Evolutionary conservation across 78 protist species (phyloP).

Genomic region (Diacronema lutheri): DNA sequence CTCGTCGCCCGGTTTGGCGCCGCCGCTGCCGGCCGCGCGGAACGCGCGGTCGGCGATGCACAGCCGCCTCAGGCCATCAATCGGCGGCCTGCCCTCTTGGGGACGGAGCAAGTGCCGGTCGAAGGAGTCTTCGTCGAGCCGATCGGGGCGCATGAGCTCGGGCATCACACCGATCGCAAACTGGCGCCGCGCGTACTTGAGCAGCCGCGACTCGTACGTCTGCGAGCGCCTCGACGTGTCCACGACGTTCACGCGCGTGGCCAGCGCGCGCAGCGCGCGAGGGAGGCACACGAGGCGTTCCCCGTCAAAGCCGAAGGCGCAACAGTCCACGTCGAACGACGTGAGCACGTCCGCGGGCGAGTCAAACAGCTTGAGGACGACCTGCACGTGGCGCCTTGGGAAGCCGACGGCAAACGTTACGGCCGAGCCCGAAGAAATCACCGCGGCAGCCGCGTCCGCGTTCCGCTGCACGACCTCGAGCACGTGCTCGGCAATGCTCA

Average conservation of each 20-base stretch:
- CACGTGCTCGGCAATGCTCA: too few relatives aligned
- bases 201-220: not conserved
- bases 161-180: not conserved
- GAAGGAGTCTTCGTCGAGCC: too few relatives aligned
- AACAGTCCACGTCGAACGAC: conserved; percentile 47
- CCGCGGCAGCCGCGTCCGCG: too few relatives aligned
- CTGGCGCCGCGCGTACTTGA: not conserved
- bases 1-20: too few relatives aligned
- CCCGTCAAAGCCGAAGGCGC: conserved; percentile 35
- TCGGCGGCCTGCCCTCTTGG: too few relatives aligned
- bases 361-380: conserved; percentile 20
- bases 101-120: too few relatives aligned
- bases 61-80: too few relatives aligned
- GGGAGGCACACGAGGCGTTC: conserved; percentile 5
- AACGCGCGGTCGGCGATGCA: too few relatives aligned
- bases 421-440: too few relatives aligned
- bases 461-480: too few relatives aligned
- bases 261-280: not conserved
- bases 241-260: not conserved
- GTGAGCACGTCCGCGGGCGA: conserved; percentile 23
- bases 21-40: too few relatives aligned
- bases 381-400: not conserved
- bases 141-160: not conserved
- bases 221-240: not conserved
- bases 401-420: too few relatives aligned